These are phyloP conservation scores for Amanita polypyramis DNA, from an alignment of 768 basidiomycete species.

Conservation along the genomic window DNA sequence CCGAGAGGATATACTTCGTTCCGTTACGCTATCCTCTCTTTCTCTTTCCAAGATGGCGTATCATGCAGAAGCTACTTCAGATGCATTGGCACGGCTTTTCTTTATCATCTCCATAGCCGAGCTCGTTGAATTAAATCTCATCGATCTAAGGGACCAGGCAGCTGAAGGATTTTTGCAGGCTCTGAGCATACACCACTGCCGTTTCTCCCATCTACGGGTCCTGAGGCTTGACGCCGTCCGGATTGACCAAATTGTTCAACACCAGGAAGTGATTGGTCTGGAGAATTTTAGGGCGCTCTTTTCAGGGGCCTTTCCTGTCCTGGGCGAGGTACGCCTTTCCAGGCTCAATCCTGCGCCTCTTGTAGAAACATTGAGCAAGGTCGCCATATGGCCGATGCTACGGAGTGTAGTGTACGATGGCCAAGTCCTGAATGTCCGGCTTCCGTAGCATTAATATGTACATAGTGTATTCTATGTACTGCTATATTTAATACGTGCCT, in stretches of 20 bases:
- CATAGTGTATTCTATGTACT: background rate
- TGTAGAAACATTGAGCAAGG: background rate
- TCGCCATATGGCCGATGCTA: constrained; percentile 1
- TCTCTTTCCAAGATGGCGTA: constrained; percentile 3
- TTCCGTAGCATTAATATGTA: background rate
- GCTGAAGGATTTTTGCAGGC: constrained; percentile 4
- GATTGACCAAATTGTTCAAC: background rate
- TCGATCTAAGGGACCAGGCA: constrained; percentile 2
- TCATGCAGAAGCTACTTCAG: background rate
- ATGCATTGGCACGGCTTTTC: constrained; percentile 1
- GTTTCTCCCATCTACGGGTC: background rate
- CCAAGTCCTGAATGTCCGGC: background rate
- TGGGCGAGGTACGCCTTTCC: background rate
- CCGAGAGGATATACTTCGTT: background rate
- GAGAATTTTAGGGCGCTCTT: constrained; percentile 1
- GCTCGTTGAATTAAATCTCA: background rate
- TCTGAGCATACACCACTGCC: background rate
- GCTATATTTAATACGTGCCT: constrained; percentile 7
- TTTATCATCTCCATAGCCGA: constrained; percentile 2
- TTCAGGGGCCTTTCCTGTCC: background rate
- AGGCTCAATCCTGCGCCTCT: constrained; percentile 1
- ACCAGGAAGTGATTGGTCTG: constrained; percentile 3
- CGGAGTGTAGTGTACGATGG: constrained; percentile 1
- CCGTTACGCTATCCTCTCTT: constrained; percentile 4
- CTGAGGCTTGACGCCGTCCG: background rate